Evolutionary conservation across 176 grass and related monocot genomes (phyloP), one percentile per base, ranked within the genome.

Genomic region (Triticum turgidum): DNA sequence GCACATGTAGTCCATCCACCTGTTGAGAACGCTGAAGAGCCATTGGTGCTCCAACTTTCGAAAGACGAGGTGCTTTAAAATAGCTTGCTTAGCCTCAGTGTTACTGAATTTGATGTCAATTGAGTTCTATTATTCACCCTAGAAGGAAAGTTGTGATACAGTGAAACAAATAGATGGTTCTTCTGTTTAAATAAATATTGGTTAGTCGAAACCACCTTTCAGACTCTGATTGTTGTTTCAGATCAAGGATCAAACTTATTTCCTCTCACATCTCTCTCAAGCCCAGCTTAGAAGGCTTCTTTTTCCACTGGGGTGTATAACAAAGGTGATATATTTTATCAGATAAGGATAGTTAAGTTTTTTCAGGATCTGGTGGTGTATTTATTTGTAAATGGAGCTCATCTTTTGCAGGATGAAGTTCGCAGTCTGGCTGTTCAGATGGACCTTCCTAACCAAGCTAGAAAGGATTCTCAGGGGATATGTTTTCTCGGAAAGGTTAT

Each of bases 201-300:
- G 24, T 80, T 8, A 21, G 9, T 15, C 35, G 6, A 51, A 76
- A 37, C 76, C 27, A 85, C 79, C 56, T 76, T 82, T 21, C 34
- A 61, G 49, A 61, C 61, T 84, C 49, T 61, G 41, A 45, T 87
- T 65, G 6, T 47, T 81, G 42, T 86, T 93, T 56, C 90, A 99
- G 97, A 73, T 99, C 30, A 96, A 99, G 85, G 97, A 96, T 92
- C 94, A 96, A 82, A 99, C 94, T 12, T 99, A 96, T 91, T 99
- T 99, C 64, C 97, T 99, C 41, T 99, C 97, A 5, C 94, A 96
- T 90, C 84, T 99, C 81, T 99, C 94, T 35, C 94, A 96, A 18
- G 39, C 62, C 62, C 94, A 96, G 88, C 94, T 96, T 84, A 91
- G 78, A 89, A 96, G 85, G 85, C 94, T 99, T 93, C 87, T 99